Percentiles rank a stretch among this genome's conserved stretches.
phyloP scores from a whole-genome alignment of 192 early-diverging fungal species.

The Phycomyces blakesleeanus region DNA sequence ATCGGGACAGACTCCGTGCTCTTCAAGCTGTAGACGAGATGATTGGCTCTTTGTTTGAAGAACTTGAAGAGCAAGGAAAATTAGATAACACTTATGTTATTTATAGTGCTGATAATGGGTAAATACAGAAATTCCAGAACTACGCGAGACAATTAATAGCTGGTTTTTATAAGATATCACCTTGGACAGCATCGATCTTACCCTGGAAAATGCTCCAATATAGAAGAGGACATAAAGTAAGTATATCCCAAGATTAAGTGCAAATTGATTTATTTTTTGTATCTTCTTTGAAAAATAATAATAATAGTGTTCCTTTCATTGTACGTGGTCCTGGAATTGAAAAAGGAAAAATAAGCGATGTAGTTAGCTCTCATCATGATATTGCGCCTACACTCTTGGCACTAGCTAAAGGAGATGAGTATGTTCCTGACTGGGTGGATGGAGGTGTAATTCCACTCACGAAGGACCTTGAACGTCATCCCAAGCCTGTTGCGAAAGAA shows the following conservation, averaged over 20 bases:
- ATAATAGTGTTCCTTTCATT: conserved; percentile 45
- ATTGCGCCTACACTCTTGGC: conserved; percentile 58
- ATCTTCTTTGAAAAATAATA: no score
- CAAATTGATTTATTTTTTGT: conserved; percentile 17
- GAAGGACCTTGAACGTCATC: conserved; percentile 31
- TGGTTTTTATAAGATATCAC: conserved; percentile 41
- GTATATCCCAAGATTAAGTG: background rate
- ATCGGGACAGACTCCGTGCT: conserved; percentile 52
- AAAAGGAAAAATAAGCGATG: conserved; percentile 36
- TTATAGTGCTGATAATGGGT: conserved; percentile 65
- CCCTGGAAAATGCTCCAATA: conserved; percentile 57
- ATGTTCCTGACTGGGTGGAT: conserved; percentile 45
- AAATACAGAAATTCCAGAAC: background rate
- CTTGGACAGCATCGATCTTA: conserved; percentile 58
- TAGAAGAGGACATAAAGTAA: conserved; percentile 64
- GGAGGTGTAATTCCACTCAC: conserved; percentile 54
- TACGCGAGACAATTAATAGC: background rate
- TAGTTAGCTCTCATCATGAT: conserved; percentile 53
- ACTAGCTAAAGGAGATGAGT: conserved; percentile 41
- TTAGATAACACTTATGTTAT: conserved; percentile 61
- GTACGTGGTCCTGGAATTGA: conserved; percentile 62
- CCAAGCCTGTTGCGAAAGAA: conserved; percentile 45
- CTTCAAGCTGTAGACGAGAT: conserved; percentile 62
- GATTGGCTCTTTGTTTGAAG: conserved; percentile 49
- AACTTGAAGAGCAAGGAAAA: conserved; percentile 43